Evolutionary conservation across 2,329 filamentous ascomycete genomes (phyloP).

Genomic region (Beauveria scarabaeidicola): DNA sequence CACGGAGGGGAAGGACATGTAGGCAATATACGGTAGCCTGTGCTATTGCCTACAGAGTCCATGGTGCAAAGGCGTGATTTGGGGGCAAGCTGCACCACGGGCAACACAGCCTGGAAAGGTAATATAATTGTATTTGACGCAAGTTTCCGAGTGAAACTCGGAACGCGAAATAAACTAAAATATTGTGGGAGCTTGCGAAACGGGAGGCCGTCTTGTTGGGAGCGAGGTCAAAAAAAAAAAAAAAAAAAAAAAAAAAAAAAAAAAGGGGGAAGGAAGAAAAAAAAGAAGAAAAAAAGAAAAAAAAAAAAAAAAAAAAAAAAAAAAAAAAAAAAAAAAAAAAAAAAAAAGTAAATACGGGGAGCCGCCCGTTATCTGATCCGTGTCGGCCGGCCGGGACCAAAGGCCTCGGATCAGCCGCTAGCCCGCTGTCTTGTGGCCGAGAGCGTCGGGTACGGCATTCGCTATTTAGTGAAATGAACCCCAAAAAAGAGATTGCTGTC

Average conservation of each 20-base stretch:
- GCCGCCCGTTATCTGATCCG: constrained; percentile 12
- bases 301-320: too few relatives aligned
- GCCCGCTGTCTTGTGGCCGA: not conserved
- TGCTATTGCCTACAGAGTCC: not conserved
- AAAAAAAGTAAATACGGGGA: not conserved
- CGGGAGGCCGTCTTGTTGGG: not conserved
- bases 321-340: too few relatives aligned
- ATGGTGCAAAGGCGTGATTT: not conserved
- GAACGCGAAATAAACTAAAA: not conserved
- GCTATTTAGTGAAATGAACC: not conserved
- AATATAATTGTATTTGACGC: too few relatives aligned
- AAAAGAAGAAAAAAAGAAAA: too few relatives aligned
- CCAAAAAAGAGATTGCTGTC: not conserved
- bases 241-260: too few relatives aligned
- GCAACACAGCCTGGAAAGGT: too few relatives aligned
- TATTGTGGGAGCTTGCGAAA: not conserved
- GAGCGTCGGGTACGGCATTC: not conserved
- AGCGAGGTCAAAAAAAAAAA: not conserved
- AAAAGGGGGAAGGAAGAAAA: too few relatives aligned
- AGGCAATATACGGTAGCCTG: not conserved
- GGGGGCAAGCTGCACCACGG: not conserved
- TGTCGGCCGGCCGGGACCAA: not conserved
- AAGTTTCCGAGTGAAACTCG: too few relatives aligned
- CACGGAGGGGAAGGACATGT: not conserved
- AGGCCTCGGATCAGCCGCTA: not conserved